A percentile compares a stretch with the other conserved stretches of the same genome.
Evolutionary conservation across 768 basidiomycete genomes (phyloP).

Genomic region (Lactifluus hygrophoroides): DNA sequence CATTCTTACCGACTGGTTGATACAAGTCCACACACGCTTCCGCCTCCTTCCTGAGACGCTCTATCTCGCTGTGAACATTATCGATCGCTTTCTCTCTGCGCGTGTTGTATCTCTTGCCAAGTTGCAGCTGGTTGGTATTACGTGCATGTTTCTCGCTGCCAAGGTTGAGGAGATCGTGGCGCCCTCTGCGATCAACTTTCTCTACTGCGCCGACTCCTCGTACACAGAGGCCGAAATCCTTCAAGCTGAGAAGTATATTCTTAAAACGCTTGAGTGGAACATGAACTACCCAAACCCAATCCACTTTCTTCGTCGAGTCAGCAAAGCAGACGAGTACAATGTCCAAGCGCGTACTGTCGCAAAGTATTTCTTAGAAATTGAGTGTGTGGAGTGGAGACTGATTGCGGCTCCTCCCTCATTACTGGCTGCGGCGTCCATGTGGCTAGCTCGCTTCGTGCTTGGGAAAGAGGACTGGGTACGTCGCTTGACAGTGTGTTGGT

Average conservation of each 20-base stretch:
- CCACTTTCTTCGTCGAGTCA: slow-evolving; percentile 79
- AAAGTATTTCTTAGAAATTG: slow-evolving; percentile 87
- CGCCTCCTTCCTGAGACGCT: slow-evolving; percentile 83
- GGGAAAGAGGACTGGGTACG: slow-evolving; percentile 84
- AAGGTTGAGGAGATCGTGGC: slow-evolving; percentile 93
- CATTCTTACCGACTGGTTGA: slow-evolving; percentile 87
- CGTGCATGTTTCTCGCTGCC: slow-evolving; percentile 78
- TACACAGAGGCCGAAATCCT: slow-evolving; percentile 76
- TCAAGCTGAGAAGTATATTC: slow-evolving; percentile 81
- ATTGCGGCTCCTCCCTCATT: slow-evolving; percentile 66
- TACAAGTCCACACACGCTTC: slow-evolving; percentile 85
- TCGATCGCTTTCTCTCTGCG: slow-evolving; percentile 55
- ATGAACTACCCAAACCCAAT: slow-evolving; percentile 82
- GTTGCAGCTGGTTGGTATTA: slow-evolving; percentile 76
- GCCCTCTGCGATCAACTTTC: slow-evolving; percentile 74
- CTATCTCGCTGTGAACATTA: slow-evolving; percentile 80
- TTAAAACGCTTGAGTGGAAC: slow-evolving; percentile 82
- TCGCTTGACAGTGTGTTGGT: background rate
- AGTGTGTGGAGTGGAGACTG: slow-evolving; percentile 71
- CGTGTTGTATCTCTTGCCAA: slow-evolving; percentile 53
- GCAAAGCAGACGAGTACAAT: slow-evolving; percentile 91
- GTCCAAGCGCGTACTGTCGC: slow-evolving; percentile 77
- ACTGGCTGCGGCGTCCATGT: slow-evolving; percentile 76
- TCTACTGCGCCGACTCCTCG: slow-evolving; percentile 68
- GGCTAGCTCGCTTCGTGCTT: slow-evolving; percentile 75